Base-by-base conservation (phyloP, 352 stramenopile species). In the Pythium dissimile region DNA sequence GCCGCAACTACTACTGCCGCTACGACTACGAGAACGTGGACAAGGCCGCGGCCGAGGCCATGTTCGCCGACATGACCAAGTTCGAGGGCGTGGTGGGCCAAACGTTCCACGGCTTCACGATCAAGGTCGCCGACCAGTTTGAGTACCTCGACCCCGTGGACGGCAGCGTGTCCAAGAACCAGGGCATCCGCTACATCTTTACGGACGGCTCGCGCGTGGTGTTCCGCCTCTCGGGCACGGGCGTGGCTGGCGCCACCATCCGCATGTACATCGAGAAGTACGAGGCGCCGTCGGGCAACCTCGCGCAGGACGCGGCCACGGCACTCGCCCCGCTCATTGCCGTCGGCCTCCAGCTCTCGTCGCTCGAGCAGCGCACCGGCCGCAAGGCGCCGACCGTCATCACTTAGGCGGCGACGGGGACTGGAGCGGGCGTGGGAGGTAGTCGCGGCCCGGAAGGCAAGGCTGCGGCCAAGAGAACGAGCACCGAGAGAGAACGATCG, bases 241-340 rank as follows among this genome's bases (percentile, higher is more conserved):
- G 97, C 47, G 98, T 97, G 61, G 88, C 93, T 20, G 96, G 97
- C 44, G 97, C 97, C 16, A 99, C 97, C 3, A 95, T 99, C 64
- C 92, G 97, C 63, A 97, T 99, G 92, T 99, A 99, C 87, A 89
- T 99, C 67, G 97, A 99, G 75, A 98, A 99, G 80, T 99, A 99
- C 78, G 96, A 99, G 64, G 47, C 69, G 39, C 71, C 77, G 27
- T 86, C 79, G 41, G 89, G 92, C 52, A 92, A 95, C 42, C 78
- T 98, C 62, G 65, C 61, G 30, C 77, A 88, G 69, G 80, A 88
- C 53, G 80, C 83, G 2, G 81, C 85, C 44, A 75, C 72, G 8
- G 90, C 88, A 32, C 79, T 97, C 38, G 80, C 86, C 50, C 72
- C 83, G 80, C 72, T 99, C 53, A 97, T 98, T 35, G 81, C 96